Evolutionary conservation across 1,284 basidiomycete species (phyloP).

Genomic region (Cutaneotrichosporon sp.): DNA sequence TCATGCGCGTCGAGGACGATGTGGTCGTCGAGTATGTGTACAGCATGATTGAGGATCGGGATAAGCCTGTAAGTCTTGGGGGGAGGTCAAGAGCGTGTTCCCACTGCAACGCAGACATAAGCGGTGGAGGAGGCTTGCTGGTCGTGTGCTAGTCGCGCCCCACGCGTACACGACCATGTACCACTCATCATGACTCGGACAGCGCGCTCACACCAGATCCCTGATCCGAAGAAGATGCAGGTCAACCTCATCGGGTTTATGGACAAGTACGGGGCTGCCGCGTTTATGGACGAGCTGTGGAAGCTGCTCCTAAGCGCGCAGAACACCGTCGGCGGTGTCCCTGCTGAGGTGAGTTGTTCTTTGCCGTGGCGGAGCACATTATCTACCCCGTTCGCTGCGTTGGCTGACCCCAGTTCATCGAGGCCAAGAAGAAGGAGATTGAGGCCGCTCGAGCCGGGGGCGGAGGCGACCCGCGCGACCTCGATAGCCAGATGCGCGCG

Average conservation of each 20-base stretch:
- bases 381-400: not conserved
- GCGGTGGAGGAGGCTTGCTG: not conserved
- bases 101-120: not conserved
- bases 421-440: constrained; percentile 94
- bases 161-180: too few relatives aligned
- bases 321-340: constrained; percentile 79
- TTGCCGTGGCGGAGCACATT: not conserved
- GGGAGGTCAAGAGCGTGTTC: not conserved
- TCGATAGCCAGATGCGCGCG: constrained; percentile 17
- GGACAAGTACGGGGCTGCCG: constrained; percentile 58
- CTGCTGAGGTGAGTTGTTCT: constrained; percentile 55
- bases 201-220: constrained; percentile 57
- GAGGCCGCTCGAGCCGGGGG: constrained; percentile 55
- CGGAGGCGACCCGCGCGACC: too few relatives aligned
- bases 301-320: constrained; percentile 84
- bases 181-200: too few relatives aligned
- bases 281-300: constrained; percentile 88
- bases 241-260: constrained; percentile 90
- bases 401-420: constrained; percentile 60
- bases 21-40: constrained; percentile 94
- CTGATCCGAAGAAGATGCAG: constrained; percentile 93
- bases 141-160: too few relatives aligned
- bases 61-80: constrained; percentile 61
- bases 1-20: constrained; percentile 93
- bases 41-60: constrained; percentile 81